These are phyloP conservation scores for Rhododendron henanense DNA, from an alignment of 148 eudicot genomes.

Conservation along the genomic window DNA sequence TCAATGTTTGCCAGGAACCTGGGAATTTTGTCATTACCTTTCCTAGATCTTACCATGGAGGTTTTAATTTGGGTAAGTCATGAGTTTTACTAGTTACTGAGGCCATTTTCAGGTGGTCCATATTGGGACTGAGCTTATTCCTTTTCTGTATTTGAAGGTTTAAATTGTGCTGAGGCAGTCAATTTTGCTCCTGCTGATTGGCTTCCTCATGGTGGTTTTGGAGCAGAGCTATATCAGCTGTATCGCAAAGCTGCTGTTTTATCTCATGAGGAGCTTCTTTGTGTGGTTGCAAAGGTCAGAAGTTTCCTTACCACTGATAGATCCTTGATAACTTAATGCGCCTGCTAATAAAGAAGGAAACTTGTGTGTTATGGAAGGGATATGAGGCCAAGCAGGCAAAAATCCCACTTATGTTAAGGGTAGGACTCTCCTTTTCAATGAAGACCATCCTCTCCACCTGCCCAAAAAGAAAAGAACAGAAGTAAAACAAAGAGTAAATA, in stretches of 20 bases:
- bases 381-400: neutral
- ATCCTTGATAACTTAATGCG: neutral
- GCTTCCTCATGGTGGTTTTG: constrained; percentile 98
- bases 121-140: constrained; percentile 5
- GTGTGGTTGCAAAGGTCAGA: constrained; percentile 84
- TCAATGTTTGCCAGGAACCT: constrained; percentile 68
- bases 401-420: neutral
- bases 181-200: constrained; percentile 99
- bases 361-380: neutral
- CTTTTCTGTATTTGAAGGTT: constrained; percentile 43
- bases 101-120: constrained; percentile 9
- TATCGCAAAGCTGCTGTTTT: constrained; percentile 90
- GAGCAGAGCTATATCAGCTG: constrained; percentile 81
- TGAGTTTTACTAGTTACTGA: constrained; percentile 4
- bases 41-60: constrained; percentile 97
- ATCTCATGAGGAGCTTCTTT: constrained; percentile 95
- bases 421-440: neutral
- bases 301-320: constrained; percentile 12
- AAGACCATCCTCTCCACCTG: neutral
- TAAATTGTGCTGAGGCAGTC: constrained; percentile 99
- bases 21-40: constrained; percentile 98
- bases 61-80: constrained; percentile 85
- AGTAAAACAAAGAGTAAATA: neutral
- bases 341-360: neutral
- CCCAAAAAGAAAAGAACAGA: neutral